phyloP scores from a whole-genome alignment of 768 basidiomycete genomes.

The Mycena epipterygia region DNA sequence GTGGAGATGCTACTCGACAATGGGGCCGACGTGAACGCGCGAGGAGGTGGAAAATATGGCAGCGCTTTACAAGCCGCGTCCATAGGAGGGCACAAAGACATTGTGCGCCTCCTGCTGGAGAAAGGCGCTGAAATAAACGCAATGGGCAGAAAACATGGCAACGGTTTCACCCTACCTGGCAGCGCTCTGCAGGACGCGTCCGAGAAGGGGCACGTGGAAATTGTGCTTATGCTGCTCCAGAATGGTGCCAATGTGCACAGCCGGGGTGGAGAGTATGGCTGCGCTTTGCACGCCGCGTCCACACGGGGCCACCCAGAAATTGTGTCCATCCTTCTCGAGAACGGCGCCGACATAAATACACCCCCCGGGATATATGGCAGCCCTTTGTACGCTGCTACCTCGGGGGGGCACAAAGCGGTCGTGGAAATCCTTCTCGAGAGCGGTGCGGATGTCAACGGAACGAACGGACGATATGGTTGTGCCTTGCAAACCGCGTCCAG shows the following conservation, averaged over 20 bases:
- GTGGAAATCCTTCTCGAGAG: no score
- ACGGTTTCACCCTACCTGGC: no score
- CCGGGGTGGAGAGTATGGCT: neutral
- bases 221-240: neutral
- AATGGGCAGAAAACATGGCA: no score
- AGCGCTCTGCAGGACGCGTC: no score
- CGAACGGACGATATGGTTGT: neutral
- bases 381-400: no score
- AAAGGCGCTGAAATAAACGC: no score
- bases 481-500: neutral
- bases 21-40: neutral
- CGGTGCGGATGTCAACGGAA: neutral
- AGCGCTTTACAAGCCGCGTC: neutral
- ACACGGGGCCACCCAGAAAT: neutral
- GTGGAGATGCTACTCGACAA: neutral
- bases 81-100: no score
- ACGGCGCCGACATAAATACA: neutral
- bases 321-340: neutral
- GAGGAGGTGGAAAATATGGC: neutral
- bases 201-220: no score
- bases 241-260: neutral
- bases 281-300: neutral
- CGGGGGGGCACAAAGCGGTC: no score
- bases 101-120: no score
- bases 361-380: no score